Evolutionary conservation across 371 early-diverging fungal species (phyloP).

Genomic region (Mucor irregularis): DNA sequence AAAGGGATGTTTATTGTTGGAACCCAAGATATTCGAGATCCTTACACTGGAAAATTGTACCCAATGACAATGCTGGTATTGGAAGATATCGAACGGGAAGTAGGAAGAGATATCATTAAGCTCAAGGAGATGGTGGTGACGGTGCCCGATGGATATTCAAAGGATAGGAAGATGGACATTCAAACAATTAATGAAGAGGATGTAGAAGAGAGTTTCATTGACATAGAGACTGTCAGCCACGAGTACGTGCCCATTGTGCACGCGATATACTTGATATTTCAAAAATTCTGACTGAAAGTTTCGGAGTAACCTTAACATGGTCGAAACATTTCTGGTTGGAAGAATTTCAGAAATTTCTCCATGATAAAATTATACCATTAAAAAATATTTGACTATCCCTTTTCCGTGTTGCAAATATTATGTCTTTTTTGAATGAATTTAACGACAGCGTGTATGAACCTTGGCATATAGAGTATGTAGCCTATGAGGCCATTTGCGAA

Average conservation of each 20-base stretch:
- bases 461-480: constrained; percentile 86
- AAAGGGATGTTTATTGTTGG: constrained; percentile 74
- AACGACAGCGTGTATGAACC: constrained; percentile 67
- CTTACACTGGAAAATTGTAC: constrained; percentile 58
- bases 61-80: constrained; percentile 77
- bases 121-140: constrained; percentile 83
- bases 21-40: constrained; percentile 68
- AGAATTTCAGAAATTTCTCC: not conserved
- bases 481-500: constrained; percentile 78
- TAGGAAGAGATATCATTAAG: constrained; percentile 55
- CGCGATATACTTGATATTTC: constrained; percentile 49
- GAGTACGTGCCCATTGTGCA: constrained; percentile 52
- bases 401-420: constrained; percentile 22
- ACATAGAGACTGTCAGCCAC: constrained; percentile 29
- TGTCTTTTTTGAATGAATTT: constrained; percentile 85
- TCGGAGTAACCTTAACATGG: not conserved
- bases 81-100: constrained; percentile 69
- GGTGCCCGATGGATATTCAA: constrained; percentile 81
- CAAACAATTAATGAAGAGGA: constrained; percentile 11
- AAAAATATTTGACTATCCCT: not conserved
- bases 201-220: constrained; percentile 24
- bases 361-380: not conserved
- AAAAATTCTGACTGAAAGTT: constrained; percentile 17
- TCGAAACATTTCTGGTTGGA: constrained; percentile 7
- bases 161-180: constrained; percentile 54